Conservation (phyloP, 164 flowering plant species). For the Kalanchoe fedtschenkoi region DNA sequence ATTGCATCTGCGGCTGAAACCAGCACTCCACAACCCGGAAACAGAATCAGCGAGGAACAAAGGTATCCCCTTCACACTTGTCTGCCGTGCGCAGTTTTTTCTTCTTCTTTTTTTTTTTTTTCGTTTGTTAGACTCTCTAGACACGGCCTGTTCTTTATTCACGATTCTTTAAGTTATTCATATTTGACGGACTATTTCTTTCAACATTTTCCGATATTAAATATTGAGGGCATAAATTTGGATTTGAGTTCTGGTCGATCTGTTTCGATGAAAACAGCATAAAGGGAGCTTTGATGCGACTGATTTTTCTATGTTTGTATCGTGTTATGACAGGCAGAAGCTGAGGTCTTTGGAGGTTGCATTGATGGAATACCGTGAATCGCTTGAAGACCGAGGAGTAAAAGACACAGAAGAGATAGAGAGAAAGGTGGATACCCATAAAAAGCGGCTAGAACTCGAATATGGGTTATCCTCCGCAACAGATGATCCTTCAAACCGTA, state of each 20-base stretch:
- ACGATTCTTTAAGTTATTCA: too few relatives aligned
- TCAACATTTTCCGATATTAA: not conserved
- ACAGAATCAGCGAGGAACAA: conserved; percentile 72
- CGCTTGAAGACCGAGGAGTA: conserved; percentile 80
- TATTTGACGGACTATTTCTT: not conserved
- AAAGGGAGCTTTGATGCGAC: not conserved
- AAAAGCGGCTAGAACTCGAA: conserved; percentile 54
- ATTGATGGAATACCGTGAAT: conserved; percentile 88
- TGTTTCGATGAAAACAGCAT: not conserved
- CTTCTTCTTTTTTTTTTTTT: not conserved
- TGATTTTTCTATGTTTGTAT: conserved; percentile 2
- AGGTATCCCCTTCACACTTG: conserved; percentile 25
- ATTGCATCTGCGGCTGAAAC: conserved; percentile 37
- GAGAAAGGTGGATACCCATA: conserved; percentile 56
- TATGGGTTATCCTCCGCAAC: conserved; percentile 53
- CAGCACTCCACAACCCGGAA: conserved; percentile 38
- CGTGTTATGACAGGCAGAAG: conserved; percentile 61
- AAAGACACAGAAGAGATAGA: conserved; percentile 77
- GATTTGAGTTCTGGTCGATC: not conserved
- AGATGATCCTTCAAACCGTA: conserved; percentile 27
- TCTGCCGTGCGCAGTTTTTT: not conserved
- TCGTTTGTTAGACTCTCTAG: not conserved
- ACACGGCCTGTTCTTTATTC: not conserved
- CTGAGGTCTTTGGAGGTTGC: conserved; percentile 82
- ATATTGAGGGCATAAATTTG: not conserved